Evolutionary conservation across 2,329 filamentous ascomycete genomes (phyloP).

Genomic region (Colletotrichum spinosum): DNA sequence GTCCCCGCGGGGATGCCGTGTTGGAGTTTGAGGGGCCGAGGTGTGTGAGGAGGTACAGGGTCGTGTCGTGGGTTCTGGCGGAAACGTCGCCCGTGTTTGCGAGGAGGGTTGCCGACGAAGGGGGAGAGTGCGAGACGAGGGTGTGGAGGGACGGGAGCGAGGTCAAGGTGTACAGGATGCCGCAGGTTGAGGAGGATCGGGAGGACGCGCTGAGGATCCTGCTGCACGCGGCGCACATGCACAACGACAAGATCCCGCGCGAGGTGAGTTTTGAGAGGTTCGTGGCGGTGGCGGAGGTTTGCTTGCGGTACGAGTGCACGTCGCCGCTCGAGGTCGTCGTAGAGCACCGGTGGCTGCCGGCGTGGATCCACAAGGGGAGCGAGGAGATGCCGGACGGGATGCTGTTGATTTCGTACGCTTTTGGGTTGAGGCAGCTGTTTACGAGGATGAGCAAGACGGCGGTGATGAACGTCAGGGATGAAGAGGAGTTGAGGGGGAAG

Average conservation of each 20-base stretch:
- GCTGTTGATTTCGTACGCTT: constrained; percentile 64
- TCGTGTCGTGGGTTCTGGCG: constrained; percentile 62
- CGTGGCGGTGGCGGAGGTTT: constrained; percentile 63
- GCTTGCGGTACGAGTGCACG: constrained; percentile 62
- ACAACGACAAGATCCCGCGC: constrained; percentile 58
- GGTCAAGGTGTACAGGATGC: constrained; percentile 63
- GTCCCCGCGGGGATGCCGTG: constrained; percentile 59
- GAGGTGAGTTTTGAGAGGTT: constrained; percentile 61
- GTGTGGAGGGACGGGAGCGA: constrained; percentile 57
- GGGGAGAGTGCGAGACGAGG: constrained; percentile 48
- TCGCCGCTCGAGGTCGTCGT: constrained; percentile 62
- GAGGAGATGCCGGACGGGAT: constrained; percentile 63
- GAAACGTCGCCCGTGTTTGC: constrained; percentile 65
- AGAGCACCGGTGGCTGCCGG: constrained; percentile 63
- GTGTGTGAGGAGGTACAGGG: constrained; percentile 60
- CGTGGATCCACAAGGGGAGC: constrained; percentile 60
- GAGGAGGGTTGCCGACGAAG: constrained; percentile 55
- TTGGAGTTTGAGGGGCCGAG: constrained; percentile 60
- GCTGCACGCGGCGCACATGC: constrained; percentile 64
- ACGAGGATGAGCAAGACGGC: constrained; percentile 61
- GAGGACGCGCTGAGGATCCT: constrained; percentile 57
- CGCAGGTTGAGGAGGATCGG: constrained; percentile 59
- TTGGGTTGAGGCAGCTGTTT: constrained; percentile 62
- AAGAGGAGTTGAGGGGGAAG: constrained; percentile 55
- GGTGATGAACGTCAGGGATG: constrained; percentile 58